phyloP scores from a whole-genome alignment of 106 monocot species.

The Phalaenopsis equestris region DNA sequence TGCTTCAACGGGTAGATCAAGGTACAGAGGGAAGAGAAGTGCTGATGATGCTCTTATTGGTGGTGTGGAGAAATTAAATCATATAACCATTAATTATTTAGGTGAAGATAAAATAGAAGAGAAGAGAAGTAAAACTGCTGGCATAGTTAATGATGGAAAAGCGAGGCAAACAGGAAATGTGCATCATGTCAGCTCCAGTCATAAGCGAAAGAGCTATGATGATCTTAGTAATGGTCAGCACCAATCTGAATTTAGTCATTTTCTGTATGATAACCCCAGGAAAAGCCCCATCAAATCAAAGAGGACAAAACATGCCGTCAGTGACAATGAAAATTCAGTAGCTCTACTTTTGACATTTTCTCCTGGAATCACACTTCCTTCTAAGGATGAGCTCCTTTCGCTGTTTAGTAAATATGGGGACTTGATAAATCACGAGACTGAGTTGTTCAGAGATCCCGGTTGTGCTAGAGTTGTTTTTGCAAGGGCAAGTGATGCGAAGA shows the following conservation, averaged over 20 bases:
- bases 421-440: constrained; percentile 14
- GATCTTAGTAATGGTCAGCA: not conserved
- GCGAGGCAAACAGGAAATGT: not conserved
- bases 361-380: constrained; percentile 13
- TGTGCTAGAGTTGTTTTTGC: constrained; percentile 15
- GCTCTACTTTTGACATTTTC: constrained; percentile 20
- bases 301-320: not conserved
- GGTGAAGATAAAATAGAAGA: not conserved
- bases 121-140: not conserved
- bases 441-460: constrained; percentile 5
- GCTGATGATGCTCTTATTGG: not conserved
- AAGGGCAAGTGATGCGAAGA: constrained; percentile 19
- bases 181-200: not conserved
- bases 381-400: constrained; percentile 17
- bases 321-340: constrained; percentile 1
- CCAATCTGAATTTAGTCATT: not conserved
- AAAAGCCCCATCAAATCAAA: not conserved
- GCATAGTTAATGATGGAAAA: not conserved
- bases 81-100: not conserved
- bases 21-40: not conserved
- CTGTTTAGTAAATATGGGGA: constrained; percentile 12
- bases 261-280: not conserved
- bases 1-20: not conserved
- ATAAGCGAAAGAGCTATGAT: not conserved
- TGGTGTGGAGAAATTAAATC: not conserved